Base-by-base conservation (phyloP, 1,284 basidiomycete species). In the Trichosporon sp. region DNA sequence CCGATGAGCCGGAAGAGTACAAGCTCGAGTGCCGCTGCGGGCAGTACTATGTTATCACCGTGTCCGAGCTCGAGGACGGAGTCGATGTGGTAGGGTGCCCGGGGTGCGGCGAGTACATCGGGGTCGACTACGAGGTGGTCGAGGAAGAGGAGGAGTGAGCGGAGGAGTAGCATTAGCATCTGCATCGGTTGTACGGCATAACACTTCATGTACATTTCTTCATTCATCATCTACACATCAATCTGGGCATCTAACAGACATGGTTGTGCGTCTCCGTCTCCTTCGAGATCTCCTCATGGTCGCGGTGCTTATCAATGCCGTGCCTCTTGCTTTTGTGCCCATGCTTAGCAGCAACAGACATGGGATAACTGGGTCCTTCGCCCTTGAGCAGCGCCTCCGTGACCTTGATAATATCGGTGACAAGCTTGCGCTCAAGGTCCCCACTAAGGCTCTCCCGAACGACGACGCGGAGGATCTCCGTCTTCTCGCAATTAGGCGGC, bases 381-480 rank as follows among this genome's bases (percentile, higher is more conserved):
- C 56, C 60, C 2, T 54, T 21, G 14, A 61, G 54, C 6, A 61
- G 60, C 29, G n/a, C n/a, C 37, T 61, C 60, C 1, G 54, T 31
- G 54, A 61, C 60, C 56, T 70, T 44, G 46, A 80, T 64, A 56
- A 80, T 78, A 64, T 80, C 77, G 19, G 33, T 52, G 61, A 80
- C 71, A 56, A 80, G 71, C 65, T 73, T 75, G 54, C 73, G 65
- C 23, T 69, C 65, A 5, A 78, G 65, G 59, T 78, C 74, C 54
- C 76, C 77, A 11, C 71, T 71, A 23, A 78, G 69, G 7, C 70
- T 89, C 80, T 94, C 92, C 59, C 89, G 85, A 11, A 93, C 85
- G 56, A 95, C 93, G 13, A 94, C 91, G 61, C 92, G 88, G 58
- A 95, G 83, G 69, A 95, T 93, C 74, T 94, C 86, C 54, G 87